Percentiles rank a stretch among this genome's conserved stretches.
These are phyloP conservation scores for Sicyos edulis DNA, from an alignment of 306 rosid genomes.

Conservation along the genomic window DNA sequence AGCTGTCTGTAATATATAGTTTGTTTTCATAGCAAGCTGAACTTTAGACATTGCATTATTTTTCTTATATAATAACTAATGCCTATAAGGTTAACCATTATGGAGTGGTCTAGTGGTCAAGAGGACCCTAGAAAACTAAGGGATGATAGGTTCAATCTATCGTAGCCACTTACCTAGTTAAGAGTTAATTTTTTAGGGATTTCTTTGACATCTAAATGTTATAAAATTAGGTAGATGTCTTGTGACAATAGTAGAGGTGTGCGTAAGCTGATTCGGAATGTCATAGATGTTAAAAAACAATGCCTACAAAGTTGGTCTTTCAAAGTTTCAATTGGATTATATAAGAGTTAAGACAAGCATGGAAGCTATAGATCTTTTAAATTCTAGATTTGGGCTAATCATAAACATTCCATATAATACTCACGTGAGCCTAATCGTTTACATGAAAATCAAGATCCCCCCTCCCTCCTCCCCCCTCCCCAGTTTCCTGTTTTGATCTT, in stretches of 20 bases:
- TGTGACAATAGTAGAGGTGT: no score
- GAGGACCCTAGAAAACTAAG: no score
- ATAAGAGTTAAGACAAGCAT: not conserved
- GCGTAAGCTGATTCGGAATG: no score
- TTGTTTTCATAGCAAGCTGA: not conserved
- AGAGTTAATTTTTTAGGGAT: no score
- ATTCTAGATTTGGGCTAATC: not conserved
- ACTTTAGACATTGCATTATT: not conserved
- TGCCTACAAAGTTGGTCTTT: not conserved
- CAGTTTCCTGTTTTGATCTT: not conserved
- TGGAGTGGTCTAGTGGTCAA: no score
- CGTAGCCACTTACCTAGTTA: no score
- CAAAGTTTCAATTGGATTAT: not conserved
- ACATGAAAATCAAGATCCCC: not conserved
- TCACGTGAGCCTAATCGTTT: not conserved
- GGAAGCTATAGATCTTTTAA: not conserved
- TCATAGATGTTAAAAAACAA: no score
- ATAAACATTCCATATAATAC: not conserved
- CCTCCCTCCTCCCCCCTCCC: not conserved
- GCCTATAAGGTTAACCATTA: not conserved
- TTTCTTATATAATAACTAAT: not conserved
- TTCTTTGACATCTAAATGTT: no score
- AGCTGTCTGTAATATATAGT: not conserved
- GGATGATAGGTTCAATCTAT: no score
- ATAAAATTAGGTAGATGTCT: no score